Conservation (phyloP, 805 yeast genomes). For the Wickerhamiella azyma region DNA sequence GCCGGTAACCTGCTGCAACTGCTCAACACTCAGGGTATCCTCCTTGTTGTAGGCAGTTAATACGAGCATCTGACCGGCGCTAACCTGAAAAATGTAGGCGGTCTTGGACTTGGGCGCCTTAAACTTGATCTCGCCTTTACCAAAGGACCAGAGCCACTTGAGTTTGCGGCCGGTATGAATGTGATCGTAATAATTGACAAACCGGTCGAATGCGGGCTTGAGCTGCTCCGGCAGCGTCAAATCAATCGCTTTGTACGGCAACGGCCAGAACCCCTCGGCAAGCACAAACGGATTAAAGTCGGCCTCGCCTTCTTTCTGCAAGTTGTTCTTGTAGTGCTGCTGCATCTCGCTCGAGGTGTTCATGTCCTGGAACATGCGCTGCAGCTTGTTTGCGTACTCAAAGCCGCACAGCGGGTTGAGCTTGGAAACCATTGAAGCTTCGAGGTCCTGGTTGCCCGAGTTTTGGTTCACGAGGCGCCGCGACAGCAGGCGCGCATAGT, state of each 20-base stretch:
- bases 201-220: constrained; percentile 46
- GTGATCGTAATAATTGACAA: constrained; percentile 52
- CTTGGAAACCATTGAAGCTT: constrained; percentile 70
- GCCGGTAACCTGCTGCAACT: constrained; percentile 55
- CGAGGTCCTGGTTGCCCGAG: constrained; percentile 71
- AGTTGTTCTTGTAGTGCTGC: constrained; percentile 36
- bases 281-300: constrained; percentile 65
- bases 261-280: constrained; percentile 86
- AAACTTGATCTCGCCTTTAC: constrained; percentile 83
- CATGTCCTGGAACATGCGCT: constrained; percentile 93
- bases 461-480: constrained; percentile 79
- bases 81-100: constrained; percentile 47
- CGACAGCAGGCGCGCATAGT: constrained; percentile 79
- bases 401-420: constrained; percentile 79
- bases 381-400: constrained; percentile 86
- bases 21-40: constrained; percentile 44
- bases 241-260: constrained; percentile 34
- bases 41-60: constrained; percentile 66
- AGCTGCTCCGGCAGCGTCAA: constrained; percentile 59
- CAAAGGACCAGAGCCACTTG: constrained; percentile 92
- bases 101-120: constrained; percentile 64
- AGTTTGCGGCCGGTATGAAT: constrained; percentile 80
- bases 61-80: constrained; percentile 78
- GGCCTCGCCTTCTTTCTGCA: constrained; percentile 27
- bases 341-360: constrained; percentile 68